Evolutionary conservation across 495 filamentous ascomycete genomes (phyloP).

Genomic region (Xylaria longipes): DNA sequence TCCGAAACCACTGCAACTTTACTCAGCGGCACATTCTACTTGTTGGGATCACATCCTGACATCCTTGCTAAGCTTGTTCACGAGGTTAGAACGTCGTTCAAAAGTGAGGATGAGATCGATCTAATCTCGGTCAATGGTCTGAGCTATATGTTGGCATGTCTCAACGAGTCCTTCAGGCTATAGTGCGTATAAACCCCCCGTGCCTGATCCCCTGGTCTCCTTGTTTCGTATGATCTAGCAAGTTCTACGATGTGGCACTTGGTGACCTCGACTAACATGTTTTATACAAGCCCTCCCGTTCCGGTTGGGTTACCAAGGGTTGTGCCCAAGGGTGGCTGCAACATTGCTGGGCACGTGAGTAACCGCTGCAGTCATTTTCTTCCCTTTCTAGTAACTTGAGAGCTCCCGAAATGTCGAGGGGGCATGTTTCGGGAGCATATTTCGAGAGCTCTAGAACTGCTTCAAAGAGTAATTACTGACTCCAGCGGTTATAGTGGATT

Average conservation of each 20-base stretch:
- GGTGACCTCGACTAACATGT: no score
- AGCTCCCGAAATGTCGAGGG: no score
- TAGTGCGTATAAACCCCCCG: no score
- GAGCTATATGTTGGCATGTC: slow-evolving; percentile 60
- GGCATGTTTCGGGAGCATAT: no score
- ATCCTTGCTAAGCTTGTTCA: slow-evolving; percentile 45
- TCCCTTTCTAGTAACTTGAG: no score
- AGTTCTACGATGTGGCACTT: no score
- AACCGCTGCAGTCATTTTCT: no score
- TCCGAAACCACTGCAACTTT: neutral
- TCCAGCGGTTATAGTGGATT: no score
- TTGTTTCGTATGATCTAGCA: no score
- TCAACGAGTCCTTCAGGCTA: slow-evolving; percentile 62
- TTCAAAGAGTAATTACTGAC: no score
- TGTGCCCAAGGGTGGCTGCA: slow-evolving; percentile 50
- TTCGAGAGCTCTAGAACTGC: no score
- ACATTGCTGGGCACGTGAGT: slow-evolving; percentile 51
- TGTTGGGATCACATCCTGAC: slow-evolving; percentile 50
- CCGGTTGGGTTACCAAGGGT: slow-evolving; percentile 50
- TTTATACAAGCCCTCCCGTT: slow-evolving; percentile 60
- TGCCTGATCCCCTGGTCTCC: no score
- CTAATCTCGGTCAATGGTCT: slow-evolving; percentile 48
- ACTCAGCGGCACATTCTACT: slow-evolving; percentile 27
- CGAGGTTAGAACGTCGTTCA: slow-evolving; percentile 59
- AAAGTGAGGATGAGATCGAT: slow-evolving; percentile 54